Evolutionary conservation across 2,329 filamentous ascomycete genomes (phyloP), one percentile per base, ranked within the genome.

Genomic region (Nannizzia gypsea): DNA sequence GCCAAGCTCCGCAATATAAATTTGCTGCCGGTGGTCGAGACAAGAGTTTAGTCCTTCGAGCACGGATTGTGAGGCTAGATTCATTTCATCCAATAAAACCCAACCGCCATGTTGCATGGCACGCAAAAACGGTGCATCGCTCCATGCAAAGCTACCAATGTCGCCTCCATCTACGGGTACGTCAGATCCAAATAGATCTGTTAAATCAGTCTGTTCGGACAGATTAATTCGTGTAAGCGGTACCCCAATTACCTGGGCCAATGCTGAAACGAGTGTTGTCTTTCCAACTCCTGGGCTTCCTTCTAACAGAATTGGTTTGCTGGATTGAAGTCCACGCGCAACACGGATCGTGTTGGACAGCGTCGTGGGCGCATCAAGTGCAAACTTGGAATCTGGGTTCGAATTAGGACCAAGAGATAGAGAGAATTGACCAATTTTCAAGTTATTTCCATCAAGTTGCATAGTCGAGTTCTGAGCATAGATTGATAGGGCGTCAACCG

Each of bases 31-130:
- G 71, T 99, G 95, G 72, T 99, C 93, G 31, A 99, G 81, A 76
- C 93, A 97, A 22, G 93, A 92, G 66, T 99, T 99, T 34, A 99
- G 78, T 63, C 93, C 95, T 75, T 99, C 93, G 0, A 99, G 81
- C 1, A 99, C 91, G 3, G 92, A 95, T 71, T 99, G 93, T 0
- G 92, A 97, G 1, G 95, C 93, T 64, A 99, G 76, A 68, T 99
- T 99, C 93, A 99, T 99, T 77, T 99, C 93, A 69, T 99, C 93
- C 0, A 99, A 80, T 28, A 99, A 78, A 9, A 99, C 93, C 93
- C 93, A 99, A 66, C 95, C 89, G 28, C 93, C 93, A 61, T 84
- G 88, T 70, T 97, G 93, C 92, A 99, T 97, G 0, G 93, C 93
- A 70, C 90, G 88, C 20, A 99, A 77, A 70, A 99, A 97, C 0